Conservation (phyloP, 352 stramenopile species). For the Globisporangium rhizosaccharum region DNA sequence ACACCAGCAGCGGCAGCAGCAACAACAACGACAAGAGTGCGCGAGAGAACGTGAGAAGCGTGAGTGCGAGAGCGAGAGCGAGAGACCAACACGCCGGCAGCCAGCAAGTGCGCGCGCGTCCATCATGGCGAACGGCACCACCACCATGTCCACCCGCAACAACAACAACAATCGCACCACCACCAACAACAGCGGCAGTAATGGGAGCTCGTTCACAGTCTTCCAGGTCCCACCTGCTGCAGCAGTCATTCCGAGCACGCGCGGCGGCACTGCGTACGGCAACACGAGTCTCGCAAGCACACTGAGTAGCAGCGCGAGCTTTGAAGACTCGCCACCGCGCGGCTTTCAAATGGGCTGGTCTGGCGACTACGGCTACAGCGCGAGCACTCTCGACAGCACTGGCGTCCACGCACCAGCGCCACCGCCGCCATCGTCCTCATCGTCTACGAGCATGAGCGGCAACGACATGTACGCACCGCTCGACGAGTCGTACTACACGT, state of each 20-base stretch:
- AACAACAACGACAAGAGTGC: neutral
- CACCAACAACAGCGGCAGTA: neutral
- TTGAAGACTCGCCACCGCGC: slow-evolving; percentile 1
- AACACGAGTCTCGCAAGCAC: slow-evolving; percentile 7
- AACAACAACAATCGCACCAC: neutral
- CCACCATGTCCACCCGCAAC: neutral
- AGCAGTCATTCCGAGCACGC: slow-evolving; percentile 6
- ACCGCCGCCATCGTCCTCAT: neutral
- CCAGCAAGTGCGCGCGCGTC: neutral
- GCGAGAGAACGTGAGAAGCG: too few relatives aligned
- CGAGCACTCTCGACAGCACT: neutral
- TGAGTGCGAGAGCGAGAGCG: too few relatives aligned
- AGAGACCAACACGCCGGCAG: neutral
- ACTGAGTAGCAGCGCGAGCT: slow-evolving; percentile 12
- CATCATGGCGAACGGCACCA: neutral
- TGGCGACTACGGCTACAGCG: neutral
- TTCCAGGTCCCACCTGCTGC: slow-evolving; percentile 52
- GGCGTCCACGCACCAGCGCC: neutral
- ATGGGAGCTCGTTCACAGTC: slow-evolving; percentile 44
- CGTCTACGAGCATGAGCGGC: neutral
- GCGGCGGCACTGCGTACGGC: slow-evolving; percentile 1
- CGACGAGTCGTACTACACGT: slow-evolving; percentile 11
- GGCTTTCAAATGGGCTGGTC: slow-evolving; percentile 3
- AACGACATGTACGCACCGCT: slow-evolving; percentile 3
- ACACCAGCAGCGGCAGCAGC: neutral